These are phyloP conservation scores for Saussurea involucrata DNA, from an alignment of 129 eudicot genomes.

Conservation along the genomic window DNA sequence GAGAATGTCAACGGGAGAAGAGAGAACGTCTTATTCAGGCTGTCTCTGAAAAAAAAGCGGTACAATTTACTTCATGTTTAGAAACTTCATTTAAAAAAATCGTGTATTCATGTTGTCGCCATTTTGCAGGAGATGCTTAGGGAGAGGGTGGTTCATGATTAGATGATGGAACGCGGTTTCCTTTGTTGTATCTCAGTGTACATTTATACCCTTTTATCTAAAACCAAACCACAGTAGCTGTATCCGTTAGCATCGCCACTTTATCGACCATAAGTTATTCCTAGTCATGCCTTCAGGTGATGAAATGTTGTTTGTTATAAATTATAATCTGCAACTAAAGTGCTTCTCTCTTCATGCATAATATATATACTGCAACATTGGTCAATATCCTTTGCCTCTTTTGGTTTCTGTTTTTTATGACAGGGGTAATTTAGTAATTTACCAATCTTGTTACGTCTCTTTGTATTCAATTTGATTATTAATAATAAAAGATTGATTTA, in stretches of 20 bases:
- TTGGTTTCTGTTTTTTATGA: neutral
- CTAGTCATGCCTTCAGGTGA: neutral
- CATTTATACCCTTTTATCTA: conserved; percentile 10
- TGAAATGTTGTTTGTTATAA: conserved; percentile 13
- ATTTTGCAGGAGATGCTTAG: conserved; percentile 40
- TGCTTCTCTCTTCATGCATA: neutral
- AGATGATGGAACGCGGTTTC: neutral
- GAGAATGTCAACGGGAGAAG: conserved; percentile 80
- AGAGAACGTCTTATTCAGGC: conserved; percentile 58
- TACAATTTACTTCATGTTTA: neutral
- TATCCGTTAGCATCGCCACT: conserved; percentile 8
- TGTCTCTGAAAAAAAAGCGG: conserved; percentile 55
- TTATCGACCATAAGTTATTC: neutral
- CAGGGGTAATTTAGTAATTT: too few species aligned
- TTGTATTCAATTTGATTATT: too few species aligned
- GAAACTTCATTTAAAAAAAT: neutral
- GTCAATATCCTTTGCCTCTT: neutral
- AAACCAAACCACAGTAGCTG: conserved; percentile 3
- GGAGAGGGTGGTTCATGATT: conserved; percentile 36
- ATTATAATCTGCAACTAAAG: conserved; percentile 8
- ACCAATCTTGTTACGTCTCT: too few species aligned
- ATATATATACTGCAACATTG: neutral
- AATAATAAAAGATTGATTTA: too few species aligned
- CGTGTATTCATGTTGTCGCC: neutral
- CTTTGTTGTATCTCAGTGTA: conserved; percentile 23